A percentile compares a stretch with the other conserved stretches of the same genome.
Conservation (phyloP, 140 eudicot species). For the Erigeron philadelphicus region DNA sequence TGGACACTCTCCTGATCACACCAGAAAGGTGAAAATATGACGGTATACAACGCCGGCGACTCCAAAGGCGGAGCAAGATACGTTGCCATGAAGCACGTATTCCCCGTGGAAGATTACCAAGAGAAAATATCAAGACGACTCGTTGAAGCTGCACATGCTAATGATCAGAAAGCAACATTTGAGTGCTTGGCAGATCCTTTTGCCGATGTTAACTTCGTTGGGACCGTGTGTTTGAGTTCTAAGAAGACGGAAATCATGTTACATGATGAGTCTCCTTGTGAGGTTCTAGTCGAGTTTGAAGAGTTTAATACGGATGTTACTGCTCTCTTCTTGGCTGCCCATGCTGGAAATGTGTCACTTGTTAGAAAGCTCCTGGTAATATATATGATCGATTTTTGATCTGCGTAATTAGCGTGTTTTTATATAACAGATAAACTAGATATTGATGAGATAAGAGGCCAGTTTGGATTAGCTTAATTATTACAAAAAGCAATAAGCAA, state of each 20-base stretch:
- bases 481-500: too few relatives aligned
- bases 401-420: not conserved
- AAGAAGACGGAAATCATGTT: slow-evolving; percentile 61
- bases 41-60: slow-evolving; percentile 31
- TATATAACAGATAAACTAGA: not conserved
- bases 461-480: too few relatives aligned
- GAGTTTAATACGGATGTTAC: slow-evolving; percentile 83
- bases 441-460: not conserved
- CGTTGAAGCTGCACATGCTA: slow-evolving; percentile 54
- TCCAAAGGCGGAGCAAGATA: slow-evolving; percentile 31
- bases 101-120: slow-evolving; percentile 48
- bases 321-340: slow-evolving; percentile 72
- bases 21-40: slow-evolving; percentile 35
- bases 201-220: slow-evolving; percentile 60
- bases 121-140: slow-evolving; percentile 57
- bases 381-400: not conserved
- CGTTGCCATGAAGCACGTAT: slow-evolving; percentile 45
- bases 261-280: slow-evolving; percentile 50
- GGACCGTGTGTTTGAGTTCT: slow-evolving; percentile 54
- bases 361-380: slow-evolving; percentile 58
- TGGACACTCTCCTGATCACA: slow-evolving; percentile 9
- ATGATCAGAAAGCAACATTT: slow-evolving; percentile 39
- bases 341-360: slow-evolving; percentile 50
- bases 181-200: slow-evolving; percentile 57
- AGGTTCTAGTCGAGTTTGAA: slow-evolving; percentile 52